phyloP scores from a whole-genome alignment of 2,329 filamentous ascomycete species.

The Colletotrichum filicis region DNA sequence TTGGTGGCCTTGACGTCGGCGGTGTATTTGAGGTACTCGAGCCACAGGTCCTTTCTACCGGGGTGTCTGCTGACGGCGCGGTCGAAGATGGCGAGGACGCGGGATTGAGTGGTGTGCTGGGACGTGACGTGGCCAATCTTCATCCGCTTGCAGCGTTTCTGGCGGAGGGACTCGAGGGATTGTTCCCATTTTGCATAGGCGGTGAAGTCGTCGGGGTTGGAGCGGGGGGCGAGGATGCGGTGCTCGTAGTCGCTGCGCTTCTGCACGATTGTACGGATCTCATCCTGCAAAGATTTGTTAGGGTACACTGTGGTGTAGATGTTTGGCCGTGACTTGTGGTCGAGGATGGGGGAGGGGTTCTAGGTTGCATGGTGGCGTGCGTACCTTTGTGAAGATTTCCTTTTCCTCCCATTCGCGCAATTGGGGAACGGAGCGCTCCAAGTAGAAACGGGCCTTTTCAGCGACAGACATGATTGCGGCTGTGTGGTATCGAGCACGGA shows the following conservation, averaged over 20 bases:
- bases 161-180: conserved; percentile 78
- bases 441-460: conserved; percentile 94
- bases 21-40: conserved; percentile 88
- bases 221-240: conserved; percentile 84
- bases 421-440: conserved; percentile 92
- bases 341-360: conserved; percentile 22
- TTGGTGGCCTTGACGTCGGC: conserved; percentile 74
- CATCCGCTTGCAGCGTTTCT: conserved; percentile 84
- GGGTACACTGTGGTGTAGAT: not conserved
- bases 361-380: conserved; percentile 22
- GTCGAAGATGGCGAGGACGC: conserved; percentile 90
- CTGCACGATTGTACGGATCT: conserved; percentile 88
- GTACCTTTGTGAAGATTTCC: conserved; percentile 85
- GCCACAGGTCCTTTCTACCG: conserved; percentile 85
- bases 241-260: conserved; percentile 96
- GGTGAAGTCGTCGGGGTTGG: conserved; percentile 81
- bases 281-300: conserved; percentile 67
- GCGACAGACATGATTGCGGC: conserved; percentile 61
- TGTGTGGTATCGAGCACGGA: not conserved
- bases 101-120: conserved; percentile 79
- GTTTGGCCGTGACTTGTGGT: conserved; percentile 25
- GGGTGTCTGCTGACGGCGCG: conserved; percentile 87
- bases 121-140: conserved; percentile 75
- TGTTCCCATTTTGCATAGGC: conserved; percentile 82
- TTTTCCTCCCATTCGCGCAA: conserved; percentile 93